phyloP scores from a whole-genome alignment of 805 yeast genomes.

The Candida tammaniensis region DNA sequence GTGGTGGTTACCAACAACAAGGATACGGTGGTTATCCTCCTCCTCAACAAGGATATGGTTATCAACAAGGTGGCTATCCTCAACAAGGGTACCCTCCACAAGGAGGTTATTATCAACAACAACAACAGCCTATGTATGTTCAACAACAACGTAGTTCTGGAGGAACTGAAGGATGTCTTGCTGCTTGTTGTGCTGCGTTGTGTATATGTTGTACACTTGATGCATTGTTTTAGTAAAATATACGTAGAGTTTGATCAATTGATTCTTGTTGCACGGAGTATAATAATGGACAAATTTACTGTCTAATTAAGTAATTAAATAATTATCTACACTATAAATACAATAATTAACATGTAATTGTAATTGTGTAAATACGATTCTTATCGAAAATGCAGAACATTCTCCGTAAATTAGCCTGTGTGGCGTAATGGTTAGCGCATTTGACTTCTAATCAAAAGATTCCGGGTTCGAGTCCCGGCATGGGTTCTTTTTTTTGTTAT shows the following conservation, averaged over 20 bases:
- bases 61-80: slow-evolving; percentile 17
- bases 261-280: too few species aligned
- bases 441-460: slow-evolving; percentile 66
- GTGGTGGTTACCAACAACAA: slow-evolving; percentile 15
- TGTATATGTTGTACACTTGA: slow-evolving; percentile 40
- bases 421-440: slow-evolving; percentile 69
- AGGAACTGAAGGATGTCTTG: slow-evolving; percentile 29
- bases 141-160: slow-evolving; percentile 32
- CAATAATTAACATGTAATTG: too few species aligned
- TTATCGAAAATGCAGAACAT: too few species aligned
- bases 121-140: slow-evolving; percentile 44
- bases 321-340: too few species aligned
- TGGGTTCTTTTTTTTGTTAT: slow-evolving; percentile 25
- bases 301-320: too few species aligned
- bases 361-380: not conserved
- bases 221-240: slow-evolving; percentile 22
- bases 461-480: slow-evolving; percentile 62
- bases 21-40: slow-evolving; percentile 15
- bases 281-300: too few species aligned
- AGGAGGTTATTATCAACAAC: slow-evolving; percentile 34
- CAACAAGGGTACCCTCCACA: slow-evolving; percentile 22
- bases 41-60: slow-evolving; percentile 17
- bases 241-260: too few species aligned
- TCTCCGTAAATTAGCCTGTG: slow-evolving; percentile 43
- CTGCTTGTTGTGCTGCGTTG: slow-evolving; percentile 42